Evolutionary conservation across 2,329 filamentous ascomycete genomes (phyloP), one percentile per base, ranked within the genome.

Genomic region (Periconia sp.): DNA sequence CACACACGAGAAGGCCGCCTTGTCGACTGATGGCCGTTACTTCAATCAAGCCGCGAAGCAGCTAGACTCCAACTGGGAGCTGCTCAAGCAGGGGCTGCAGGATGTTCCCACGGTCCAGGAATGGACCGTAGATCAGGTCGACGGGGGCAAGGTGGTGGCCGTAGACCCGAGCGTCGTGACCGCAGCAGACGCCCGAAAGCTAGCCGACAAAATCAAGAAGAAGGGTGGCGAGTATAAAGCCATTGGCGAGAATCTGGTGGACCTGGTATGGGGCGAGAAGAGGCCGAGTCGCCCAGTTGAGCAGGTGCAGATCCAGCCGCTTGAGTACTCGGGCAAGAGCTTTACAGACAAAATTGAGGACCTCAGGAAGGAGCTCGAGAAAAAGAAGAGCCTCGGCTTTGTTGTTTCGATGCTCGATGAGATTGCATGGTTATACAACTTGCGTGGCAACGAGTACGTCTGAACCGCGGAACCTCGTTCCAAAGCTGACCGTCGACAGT

Each of bases 101-200:
- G 90, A 95, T 70, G 91, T 96, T 8, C 92, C 90, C 1, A 97
- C 92, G 0, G 99, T 94, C 89, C 90, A 96, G 67, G 94, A 97
- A 71, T 99, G 94, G 94, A 82, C 82, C 12, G 86, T 88, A 23
- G 88, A 94, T 65, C 87, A 96, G 69, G 85, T 88, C n/a, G 83
- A 88, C 36, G 88, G 85, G 29, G 91, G 90, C 44, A 96, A 96
- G 74, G 80, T 82, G 13, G 92, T 97, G 12, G 92, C 88, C 32
- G 90, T 99, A 29, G 94, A 99, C 64, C 88, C 94, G 1, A 88
- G 89, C 11, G 82, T 96, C 15, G 84, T 99, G 55, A 88, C 92
- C 25, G 88, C 82, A 33, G 78, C 81, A 39, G 83, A 86, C 48
- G 85, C 85, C 9, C 79, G 83, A 28, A 95, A 92, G 68, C 81